phyloP scores from a whole-genome alignment of 2,329 filamentous ascomycete genomes.

The Trichoderma arundinaceum region DNA sequence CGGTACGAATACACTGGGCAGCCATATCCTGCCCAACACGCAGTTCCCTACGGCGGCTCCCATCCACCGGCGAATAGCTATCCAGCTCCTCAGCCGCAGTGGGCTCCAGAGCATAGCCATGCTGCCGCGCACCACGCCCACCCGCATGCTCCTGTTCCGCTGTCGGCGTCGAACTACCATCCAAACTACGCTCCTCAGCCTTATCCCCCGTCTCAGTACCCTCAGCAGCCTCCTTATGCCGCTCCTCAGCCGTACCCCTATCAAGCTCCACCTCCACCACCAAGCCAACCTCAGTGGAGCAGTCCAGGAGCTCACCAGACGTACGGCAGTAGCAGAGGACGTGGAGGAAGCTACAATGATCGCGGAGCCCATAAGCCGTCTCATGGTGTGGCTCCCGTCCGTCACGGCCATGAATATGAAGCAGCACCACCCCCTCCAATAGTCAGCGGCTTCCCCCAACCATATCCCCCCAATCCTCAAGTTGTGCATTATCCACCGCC shows the following conservation, averaged over 20 bases:
- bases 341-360: constrained; percentile 51
- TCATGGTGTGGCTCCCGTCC: constrained; percentile 41
- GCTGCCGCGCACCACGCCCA: constrained; percentile 49
- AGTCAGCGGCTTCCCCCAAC: constrained; percentile 47
- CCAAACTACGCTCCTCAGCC: constrained; percentile 64
- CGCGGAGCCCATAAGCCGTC: constrained; percentile 48
- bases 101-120: constrained; percentile 47
- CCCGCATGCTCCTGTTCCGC: constrained; percentile 53
- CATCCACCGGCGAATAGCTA: constrained; percentile 49
- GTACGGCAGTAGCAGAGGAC: constrained; percentile 45
- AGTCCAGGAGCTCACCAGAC: constrained; percentile 44
- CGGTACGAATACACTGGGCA: constrained; percentile 54
- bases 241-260: constrained; percentile 49
- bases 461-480: constrained; percentile 50
- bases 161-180: constrained; percentile 62
- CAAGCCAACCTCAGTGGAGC: constrained; percentile 45
- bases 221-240: constrained; percentile 53
- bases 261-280: constrained; percentile 45
- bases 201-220: constrained; percentile 52
- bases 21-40: constrained; percentile 43
- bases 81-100: constrained; percentile 49
- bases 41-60: constrained; percentile 42
- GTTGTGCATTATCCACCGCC: constrained; percentile 45
- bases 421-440: constrained; percentile 40
- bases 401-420: constrained; percentile 46